These are phyloP conservation scores for Helianthus annuus DNA, from an alignment of 129 eudicot genomes.

Conservation along the genomic window DNA sequence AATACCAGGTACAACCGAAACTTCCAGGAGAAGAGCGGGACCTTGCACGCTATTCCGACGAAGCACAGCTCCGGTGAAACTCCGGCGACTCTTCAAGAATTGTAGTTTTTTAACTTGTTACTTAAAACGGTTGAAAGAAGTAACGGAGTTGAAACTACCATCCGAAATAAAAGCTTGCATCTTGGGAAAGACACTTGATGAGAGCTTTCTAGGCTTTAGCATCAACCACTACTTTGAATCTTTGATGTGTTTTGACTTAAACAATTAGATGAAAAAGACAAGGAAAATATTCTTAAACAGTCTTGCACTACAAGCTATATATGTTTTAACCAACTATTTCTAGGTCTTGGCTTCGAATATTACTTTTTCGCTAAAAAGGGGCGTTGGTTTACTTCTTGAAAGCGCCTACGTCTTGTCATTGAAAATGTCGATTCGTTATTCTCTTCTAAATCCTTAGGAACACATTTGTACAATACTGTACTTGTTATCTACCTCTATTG, in stretches of 20 bases:
- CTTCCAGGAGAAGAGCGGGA: no score
- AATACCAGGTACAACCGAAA: no score
- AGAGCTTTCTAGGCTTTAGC: conserved; percentile 27
- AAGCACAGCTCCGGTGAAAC: no score
- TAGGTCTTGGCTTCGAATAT: neutral
- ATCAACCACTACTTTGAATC: conserved; percentile 28
- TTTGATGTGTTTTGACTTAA: conserved; percentile 25
- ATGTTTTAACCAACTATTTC: conserved; percentile 23
- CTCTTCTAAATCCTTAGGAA: neutral
- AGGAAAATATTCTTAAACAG: conserved; percentile 14
- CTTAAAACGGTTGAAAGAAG: no score
- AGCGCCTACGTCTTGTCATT: neutral
- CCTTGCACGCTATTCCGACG: no score
- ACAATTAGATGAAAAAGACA: conserved; percentile 13
- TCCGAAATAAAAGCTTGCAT: conserved; percentile 6
- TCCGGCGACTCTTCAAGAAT: no score
- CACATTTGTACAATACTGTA: neutral
- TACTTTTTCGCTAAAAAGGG: neutral
- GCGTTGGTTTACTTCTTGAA: neutral
- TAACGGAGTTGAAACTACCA: no score
- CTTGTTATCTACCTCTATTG: neutral
- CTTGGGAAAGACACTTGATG: conserved; percentile 8
- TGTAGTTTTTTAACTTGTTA: no score
- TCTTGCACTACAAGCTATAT: conserved; percentile 28
- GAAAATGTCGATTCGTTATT: neutral